phyloP scores from a whole-genome alignment of 257 asterid species.

The Vinca minor region DNA sequence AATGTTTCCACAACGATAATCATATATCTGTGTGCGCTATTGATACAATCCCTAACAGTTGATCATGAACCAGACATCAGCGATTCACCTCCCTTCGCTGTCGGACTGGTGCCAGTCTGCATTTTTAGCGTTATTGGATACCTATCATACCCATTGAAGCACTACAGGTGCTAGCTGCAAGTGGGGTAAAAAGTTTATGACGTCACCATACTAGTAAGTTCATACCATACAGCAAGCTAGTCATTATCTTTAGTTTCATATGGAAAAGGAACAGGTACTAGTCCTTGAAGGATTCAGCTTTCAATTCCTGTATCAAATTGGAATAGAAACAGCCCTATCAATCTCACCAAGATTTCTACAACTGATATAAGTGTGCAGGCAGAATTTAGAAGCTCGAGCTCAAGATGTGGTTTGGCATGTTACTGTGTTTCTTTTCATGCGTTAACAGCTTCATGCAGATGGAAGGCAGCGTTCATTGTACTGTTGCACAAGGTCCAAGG shows the following conservation, averaged over 20 bases:
- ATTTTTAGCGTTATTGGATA: not conserved
- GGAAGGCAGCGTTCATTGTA: not conserved
- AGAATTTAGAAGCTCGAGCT: constrained; percentile 2
- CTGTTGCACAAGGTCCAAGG: not conserved
- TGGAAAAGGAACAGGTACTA: not conserved
- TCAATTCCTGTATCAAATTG: not conserved
- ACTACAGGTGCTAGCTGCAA: constrained; percentile 1
- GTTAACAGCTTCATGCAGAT: constrained; percentile 2
- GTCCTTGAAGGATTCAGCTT: not conserved
- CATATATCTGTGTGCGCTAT: not conserved
- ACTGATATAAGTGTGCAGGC: not conserved
- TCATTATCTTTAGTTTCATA: constrained; percentile 4
- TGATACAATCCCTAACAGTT: not conserved
- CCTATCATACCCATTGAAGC: not conserved
- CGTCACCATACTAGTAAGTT: constrained; percentile 1
- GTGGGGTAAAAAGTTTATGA: not conserved
- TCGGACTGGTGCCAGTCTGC: not conserved
- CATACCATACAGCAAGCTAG: not conserved
- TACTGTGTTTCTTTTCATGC: not conserved
- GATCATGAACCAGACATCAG: not conserved
- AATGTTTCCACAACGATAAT: not conserved
- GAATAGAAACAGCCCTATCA: too few relatives aligned
- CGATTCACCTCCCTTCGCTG: not conserved
- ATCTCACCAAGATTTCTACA: not conserved
- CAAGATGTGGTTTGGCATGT: not conserved